Conservation (phyloP, 495 filamentous ascomycete genomes). For the Penicillium ochrochloron region DNA sequence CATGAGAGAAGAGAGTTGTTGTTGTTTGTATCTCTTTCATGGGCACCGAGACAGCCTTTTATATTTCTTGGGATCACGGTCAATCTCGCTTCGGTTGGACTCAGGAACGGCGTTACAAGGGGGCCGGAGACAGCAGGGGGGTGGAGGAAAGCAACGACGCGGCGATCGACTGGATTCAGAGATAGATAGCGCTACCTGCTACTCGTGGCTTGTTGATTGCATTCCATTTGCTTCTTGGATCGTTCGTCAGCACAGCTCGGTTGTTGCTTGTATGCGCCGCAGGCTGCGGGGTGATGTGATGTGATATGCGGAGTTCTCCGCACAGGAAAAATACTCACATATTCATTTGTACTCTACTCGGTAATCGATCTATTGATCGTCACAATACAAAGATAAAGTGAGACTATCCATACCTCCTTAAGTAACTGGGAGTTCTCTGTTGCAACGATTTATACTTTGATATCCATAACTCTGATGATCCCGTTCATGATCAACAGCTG, state of each 20-base stretch:
- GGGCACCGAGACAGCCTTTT: slow-evolving; percentile 9
- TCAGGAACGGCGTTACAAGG: not conserved
- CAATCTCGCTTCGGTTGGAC: slow-evolving; percentile 3
- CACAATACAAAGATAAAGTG: not conserved
- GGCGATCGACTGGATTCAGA: slow-evolving; percentile 11
- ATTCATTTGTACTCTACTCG: not conserved
- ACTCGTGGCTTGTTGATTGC: slow-evolving; percentile 1
- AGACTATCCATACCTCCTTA: slow-evolving; percentile 5
- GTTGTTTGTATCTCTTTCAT: not conserved
- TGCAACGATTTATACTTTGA: not conserved
- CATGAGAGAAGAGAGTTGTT: slow-evolving; percentile 16
- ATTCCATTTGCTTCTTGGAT: slow-evolving; percentile 3
- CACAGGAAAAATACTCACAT: not conserved
- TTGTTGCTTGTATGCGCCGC: not conserved
- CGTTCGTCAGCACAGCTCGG: not conserved
- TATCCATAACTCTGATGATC: not conserved
- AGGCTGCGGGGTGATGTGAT: slow-evolving; percentile 1
- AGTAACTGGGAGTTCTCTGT: not conserved
- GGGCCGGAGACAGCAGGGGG: not conserved
- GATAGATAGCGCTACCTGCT: not conserved
- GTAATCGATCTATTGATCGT: not conserved
- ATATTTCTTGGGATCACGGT: not conserved
- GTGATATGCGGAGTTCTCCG: not conserved
- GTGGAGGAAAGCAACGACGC: slow-evolving; percentile 12
- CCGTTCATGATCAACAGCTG: not conserved